phyloP scores from a whole-genome alignment of 257 asterid genomes.

The Jacaranda mimosifolia region DNA sequence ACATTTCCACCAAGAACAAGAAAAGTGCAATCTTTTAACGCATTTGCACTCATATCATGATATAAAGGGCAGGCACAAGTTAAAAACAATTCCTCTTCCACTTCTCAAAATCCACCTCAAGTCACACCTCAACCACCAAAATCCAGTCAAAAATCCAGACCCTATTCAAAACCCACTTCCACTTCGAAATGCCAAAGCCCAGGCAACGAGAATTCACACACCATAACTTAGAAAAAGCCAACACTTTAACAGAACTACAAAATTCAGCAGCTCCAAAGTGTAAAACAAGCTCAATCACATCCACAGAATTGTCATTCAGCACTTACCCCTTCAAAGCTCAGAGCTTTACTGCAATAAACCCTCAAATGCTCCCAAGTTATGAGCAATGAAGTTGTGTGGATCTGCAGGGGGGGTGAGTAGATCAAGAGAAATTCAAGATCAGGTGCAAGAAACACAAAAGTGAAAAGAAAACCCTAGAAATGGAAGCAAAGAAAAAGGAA shows the following conservation, averaged over 20 bases:
- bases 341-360: conserved; percentile 29
- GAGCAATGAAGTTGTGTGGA: conserved; percentile 42
- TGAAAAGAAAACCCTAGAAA: conserved; percentile 42
- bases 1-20: conserved; percentile 32
- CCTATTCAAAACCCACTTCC: conserved; percentile 38
- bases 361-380: conserved; percentile 34
- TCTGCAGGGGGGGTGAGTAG: conserved; percentile 49
- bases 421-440: conserved; percentile 53
- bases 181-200: conserved; percentile 35
- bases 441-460: conserved; percentile 31
- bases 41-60: conserved; percentile 21
- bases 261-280: conserved; percentile 39
- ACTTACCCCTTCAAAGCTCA: conserved; percentile 41
- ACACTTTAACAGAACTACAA: conserved; percentile 23
- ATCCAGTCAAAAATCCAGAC: conserved; percentile 20
- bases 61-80: conserved; percentile 24
- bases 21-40: conserved; percentile 25
- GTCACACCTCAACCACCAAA: conserved; percentile 33
- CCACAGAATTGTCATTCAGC: conserved; percentile 26
- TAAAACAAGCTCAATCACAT: conserved; percentile 37
- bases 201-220: conserved; percentile 37
- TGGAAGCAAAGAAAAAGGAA: conserved; percentile 23
- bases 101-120: conserved; percentile 34
- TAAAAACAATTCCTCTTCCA: conserved; percentile 23
- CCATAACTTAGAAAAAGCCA: conserved; percentile 23